Percentiles rank a stretch among this genome's conserved stretches.
These are phyloP conservation scores for Diddensiella caesifluorescens DNA, from an alignment of 805 yeast species.

Conservation along the genomic window DNA sequence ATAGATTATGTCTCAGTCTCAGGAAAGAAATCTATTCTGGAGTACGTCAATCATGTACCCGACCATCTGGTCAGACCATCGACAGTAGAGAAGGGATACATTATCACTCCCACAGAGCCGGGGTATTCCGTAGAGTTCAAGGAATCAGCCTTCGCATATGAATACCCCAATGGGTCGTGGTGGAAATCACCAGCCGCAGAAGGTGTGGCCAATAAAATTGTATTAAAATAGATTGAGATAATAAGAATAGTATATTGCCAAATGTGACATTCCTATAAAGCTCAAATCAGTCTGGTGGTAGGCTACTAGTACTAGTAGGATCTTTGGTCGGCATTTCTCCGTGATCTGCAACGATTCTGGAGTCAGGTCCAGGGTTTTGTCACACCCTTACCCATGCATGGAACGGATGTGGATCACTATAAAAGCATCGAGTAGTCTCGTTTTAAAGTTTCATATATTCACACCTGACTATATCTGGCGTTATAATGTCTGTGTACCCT, in stretches of 20 bases:
- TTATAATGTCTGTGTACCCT: slow-evolving; percentile 28
- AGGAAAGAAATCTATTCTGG: slow-evolving; percentile 31
- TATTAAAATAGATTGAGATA: slow-evolving; percentile 9
- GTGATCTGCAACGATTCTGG: too few relatives aligned
- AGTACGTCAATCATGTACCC: slow-evolving; percentile 32
- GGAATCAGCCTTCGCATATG: slow-evolving; percentile 26
- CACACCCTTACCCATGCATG: too few relatives aligned
- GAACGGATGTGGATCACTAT: too few relatives aligned
- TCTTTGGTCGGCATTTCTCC: too few relatives aligned
- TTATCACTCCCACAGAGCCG: slow-evolving; percentile 30
- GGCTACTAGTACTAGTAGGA: too few relatives aligned
- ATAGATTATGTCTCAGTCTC: slow-evolving; percentile 30
- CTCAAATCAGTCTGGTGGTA: too few relatives aligned
- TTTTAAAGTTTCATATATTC: not conserved
- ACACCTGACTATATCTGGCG: not conserved
- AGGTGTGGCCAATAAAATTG: slow-evolving; percentile 13
- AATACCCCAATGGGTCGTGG: slow-evolving; percentile 31
- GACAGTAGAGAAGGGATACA: slow-evolving; percentile 27
- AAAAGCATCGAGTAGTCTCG: not conserved
- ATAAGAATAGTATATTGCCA: too few relatives aligned
- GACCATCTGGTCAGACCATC: slow-evolving; percentile 31
- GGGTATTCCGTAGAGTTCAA: slow-evolving; percentile 34
- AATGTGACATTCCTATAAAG: too few relatives aligned
- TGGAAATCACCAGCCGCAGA: slow-evolving; percentile 28
- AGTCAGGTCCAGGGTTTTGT: too few relatives aligned